phyloP scores from a whole-genome alignment of 345 rosid species.

The Eucalyptus microcorys region DNA sequence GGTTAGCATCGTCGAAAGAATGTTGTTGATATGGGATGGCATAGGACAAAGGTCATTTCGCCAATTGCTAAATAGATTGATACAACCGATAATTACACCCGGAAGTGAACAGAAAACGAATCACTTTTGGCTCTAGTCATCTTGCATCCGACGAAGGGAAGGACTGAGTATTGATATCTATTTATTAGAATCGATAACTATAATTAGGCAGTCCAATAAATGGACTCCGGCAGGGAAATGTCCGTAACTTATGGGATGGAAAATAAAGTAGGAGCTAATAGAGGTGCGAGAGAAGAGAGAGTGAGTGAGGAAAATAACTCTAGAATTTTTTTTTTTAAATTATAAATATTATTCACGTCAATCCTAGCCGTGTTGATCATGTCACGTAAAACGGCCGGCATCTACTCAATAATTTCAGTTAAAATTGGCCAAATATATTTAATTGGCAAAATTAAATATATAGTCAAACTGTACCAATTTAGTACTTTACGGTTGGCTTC shows the following conservation, averaged over 20 bases:
- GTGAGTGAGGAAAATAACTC: no score
- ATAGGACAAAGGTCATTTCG: not conserved
- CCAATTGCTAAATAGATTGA: not conserved
- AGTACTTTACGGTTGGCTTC: not conserved
- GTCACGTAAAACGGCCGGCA: accelerated
- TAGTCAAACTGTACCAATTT: not conserved
- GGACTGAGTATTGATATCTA: not conserved
- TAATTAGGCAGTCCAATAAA: not conserved
- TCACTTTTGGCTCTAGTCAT: not conserved
- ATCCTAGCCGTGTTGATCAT: accelerated
- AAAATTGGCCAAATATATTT: no score
- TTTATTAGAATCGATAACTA: not conserved
- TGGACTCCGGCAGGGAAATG: not conserved
- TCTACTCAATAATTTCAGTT: no score
- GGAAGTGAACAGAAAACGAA: not conserved
- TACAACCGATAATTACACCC: not conserved
- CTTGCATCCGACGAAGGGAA: not conserved
- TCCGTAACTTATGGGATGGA: not conserved
- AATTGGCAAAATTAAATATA: not conserved
- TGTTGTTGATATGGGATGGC: not conserved
- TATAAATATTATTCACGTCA: no score
- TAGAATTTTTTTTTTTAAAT: not conserved
- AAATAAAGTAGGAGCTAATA: no score
- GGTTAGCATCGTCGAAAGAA: no score
- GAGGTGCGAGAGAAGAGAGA: no score